Evolutionary conservation across 176 grass and related monocot species (phyloP).

Genomic region (Secale cereale): DNA sequence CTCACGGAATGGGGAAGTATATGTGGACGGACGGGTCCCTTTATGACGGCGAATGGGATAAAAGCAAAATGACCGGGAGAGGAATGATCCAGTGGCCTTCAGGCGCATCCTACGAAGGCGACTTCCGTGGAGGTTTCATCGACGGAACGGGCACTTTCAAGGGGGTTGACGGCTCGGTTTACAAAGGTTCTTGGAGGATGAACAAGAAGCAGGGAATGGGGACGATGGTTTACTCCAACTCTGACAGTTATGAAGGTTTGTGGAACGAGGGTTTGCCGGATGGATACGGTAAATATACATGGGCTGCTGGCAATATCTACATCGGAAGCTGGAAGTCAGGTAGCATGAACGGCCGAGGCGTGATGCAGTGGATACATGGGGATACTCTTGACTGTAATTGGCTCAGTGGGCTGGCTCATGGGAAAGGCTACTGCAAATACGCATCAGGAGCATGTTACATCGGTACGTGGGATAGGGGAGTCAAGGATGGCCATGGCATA

Average conservation of each 20-base stretch:
- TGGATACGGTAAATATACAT: conserved; percentile 75
- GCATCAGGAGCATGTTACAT: conserved; percentile 67
- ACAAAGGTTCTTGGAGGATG: conserved; percentile 87
- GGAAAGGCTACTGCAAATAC: conserved; percentile 78
- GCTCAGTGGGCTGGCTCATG: conserved; percentile 76
- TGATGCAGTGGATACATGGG: conserved; percentile 86
- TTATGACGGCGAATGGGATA: conserved; percentile 82
- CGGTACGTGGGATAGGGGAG: conserved; percentile 85
- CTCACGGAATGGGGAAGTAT: conserved; percentile 86
- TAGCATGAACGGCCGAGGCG: conserved; percentile 83
- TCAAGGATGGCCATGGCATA: conserved; percentile 91
- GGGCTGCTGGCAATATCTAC: conserved; percentile 74
- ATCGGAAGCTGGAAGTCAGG: conserved; percentile 80
- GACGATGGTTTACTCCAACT: conserved; percentile 68
- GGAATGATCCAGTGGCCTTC: conserved; percentile 74
- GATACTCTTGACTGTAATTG: conserved; percentile 79
- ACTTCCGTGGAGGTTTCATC: conserved; percentile 80
- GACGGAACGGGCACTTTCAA: conserved; percentile 75
- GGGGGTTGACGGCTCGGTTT: conserved; percentile 63
- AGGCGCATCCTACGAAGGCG: conserved; percentile 78
- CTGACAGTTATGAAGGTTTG: conserved; percentile 72
- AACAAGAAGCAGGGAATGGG: conserved; percentile 92
- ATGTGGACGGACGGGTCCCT: conserved; percentile 76
- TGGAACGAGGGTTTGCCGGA: conserved; percentile 95
- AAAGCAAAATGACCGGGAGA: conserved; percentile 75